These are phyloP conservation scores for Xylaria sp. DNA, from an alignment of 2,329 filamentous ascomycete species.

Conservation along the genomic window DNA sequence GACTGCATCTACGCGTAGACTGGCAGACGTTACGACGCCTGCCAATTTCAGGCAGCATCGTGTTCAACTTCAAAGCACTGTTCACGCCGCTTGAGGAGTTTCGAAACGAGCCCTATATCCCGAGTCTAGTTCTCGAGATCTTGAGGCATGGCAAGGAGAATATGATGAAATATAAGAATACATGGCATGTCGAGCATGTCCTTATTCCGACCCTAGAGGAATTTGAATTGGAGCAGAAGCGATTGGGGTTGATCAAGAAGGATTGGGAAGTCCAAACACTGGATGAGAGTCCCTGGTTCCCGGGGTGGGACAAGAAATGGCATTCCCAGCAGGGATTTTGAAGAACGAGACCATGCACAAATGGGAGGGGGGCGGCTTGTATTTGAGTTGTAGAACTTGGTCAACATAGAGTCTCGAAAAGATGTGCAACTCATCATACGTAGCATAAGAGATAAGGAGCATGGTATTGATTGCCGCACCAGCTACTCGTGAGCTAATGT, in stretches of 20 bases:
- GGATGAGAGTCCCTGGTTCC: conserved; percentile 79
- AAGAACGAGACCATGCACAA: not conserved
- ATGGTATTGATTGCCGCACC: too few relatives aligned
- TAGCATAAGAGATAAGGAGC: too few relatives aligned
- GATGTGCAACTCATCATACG: too few relatives aligned
- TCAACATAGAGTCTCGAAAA: too few relatives aligned
- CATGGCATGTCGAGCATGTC: conserved; percentile 81
- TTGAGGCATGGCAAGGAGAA: conserved; percentile 75
- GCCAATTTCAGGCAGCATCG: conserved; percentile 77
- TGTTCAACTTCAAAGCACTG: conserved; percentile 90
- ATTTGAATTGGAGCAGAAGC: conserved; percentile 74
- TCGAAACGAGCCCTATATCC: conserved; percentile 76
- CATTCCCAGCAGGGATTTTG: conserved; percentile 47
- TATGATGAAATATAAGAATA: conserved; percentile 83
- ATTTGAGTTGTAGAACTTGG: too few relatives aligned
- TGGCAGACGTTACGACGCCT: conserved; percentile 88
- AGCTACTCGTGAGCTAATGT: too few relatives aligned
- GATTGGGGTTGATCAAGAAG: conserved; percentile 66
- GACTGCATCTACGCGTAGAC: conserved; percentile 79
- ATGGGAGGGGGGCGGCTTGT: too few relatives aligned
- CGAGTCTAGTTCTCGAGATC: conserved; percentile 73
- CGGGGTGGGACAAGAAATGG: conserved; percentile 82
- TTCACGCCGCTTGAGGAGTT: conserved; percentile 81
- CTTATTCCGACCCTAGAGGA: conserved; percentile 70
- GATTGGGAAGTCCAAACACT: conserved; percentile 76